Evolutionary conservation across 192 early-diverging fungal genomes (phyloP), one percentile per base, ranked within the genome.

Genomic region (Gigaspora rosea): DNA sequence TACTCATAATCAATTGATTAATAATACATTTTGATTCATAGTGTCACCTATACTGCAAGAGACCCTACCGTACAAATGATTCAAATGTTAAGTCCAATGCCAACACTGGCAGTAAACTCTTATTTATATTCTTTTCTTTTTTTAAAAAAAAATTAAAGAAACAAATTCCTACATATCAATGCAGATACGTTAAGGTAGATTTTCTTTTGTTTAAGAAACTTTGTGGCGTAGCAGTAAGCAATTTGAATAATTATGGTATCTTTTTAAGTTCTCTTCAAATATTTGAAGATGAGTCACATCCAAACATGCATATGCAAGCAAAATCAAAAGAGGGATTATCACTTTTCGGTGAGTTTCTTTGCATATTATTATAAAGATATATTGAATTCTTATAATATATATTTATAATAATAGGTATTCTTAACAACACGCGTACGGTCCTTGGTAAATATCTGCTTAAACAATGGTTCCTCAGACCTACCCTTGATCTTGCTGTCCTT

Each of bases 211-310:
- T 18, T 58, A 63, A 71, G 16, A 52, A 52, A 18, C 36, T 36
- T 72, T 8, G 5, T 10, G 41, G 16, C 6, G 61, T 15, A 27
- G 27, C 27, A 27, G 0, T 13, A 5, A 8, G 0, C 58, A 3
- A 47, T 35, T 48, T 35, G 51, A 59, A 1, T 46, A 36, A 9
- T 33, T 47, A 18, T 22, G 7, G 16, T 15, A 50, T 41, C 62
- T n/a, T 35, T 58, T 50, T 13, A 73, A 95, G 92, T n/a, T 95
- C 94, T 12, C 80, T 96, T 6, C 88, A 91, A 62, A 88, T 96
- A 15, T 94, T 96, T 75, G 85, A 90, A 52, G 80, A 88, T 32
- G 91, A 92, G 67, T 79, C 87, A 1, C 95, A 96, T 70, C 94
- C 95, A n/a, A 94, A 90, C 71, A 92, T 94, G 86, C 92, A 93